Percentiles rank a stretch among this genome's conserved stretches.
phyloP scores from a whole-genome alignment of 306 rosid genomes.

The Luffa acutangula region DNA sequence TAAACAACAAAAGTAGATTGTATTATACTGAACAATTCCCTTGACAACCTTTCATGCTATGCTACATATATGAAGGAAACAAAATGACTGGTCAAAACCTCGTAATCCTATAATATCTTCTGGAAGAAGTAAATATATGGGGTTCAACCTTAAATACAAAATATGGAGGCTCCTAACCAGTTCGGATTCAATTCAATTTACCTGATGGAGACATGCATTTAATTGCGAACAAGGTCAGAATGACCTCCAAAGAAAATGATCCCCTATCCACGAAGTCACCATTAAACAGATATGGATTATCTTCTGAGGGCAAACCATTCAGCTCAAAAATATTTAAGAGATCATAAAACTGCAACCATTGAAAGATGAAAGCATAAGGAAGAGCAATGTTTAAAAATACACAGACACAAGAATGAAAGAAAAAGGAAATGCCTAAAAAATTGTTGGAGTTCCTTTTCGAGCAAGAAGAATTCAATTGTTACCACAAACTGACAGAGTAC shows the following conservation, averaged over 20 bases:
- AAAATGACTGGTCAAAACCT: neutral
- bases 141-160: neutral
- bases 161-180: neutral
- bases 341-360: conserved; percentile 72
- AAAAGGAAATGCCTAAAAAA: neutral
- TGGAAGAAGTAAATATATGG: neutral
- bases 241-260: conserved; percentile 91
- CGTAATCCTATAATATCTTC: neutral
- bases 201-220: conserved; percentile 99
- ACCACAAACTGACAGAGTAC: neutral
- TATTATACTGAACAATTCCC: neutral
- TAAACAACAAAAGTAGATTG: neutral
- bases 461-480: neutral
- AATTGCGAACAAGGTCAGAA: conserved; percentile 87
- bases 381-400: neutral
- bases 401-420: neutral
- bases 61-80: neutral
- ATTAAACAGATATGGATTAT: conserved; percentile 90
- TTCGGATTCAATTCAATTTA: conserved; percentile 13
- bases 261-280: conserved; percentile 99
- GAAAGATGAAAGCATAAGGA: neutral
- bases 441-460: neutral
- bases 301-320: conserved; percentile 93
- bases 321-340: conserved; percentile 96
- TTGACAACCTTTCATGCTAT: neutral